Percentiles rank a stretch among this genome's conserved stretches.
Evolutionary conservation across 176 grass and related monocot genomes (phyloP).

Genomic region (Elymus sibiricus): DNA sequence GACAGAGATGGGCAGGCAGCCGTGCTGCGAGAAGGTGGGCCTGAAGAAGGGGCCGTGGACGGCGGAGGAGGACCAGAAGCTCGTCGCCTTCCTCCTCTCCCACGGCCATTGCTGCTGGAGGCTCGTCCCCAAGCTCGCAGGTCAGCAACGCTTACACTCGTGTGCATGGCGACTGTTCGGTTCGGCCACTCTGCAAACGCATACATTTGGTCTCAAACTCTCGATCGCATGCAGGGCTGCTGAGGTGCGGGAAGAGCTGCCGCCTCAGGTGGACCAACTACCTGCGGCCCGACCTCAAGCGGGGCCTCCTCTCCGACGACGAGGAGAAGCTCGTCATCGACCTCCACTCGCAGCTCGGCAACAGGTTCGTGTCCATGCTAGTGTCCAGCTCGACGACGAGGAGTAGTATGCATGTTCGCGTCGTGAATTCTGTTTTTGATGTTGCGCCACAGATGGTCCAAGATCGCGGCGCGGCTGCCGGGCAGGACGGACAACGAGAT

Average conservation of each 20-base stretch:
- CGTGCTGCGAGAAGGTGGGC: constrained; percentile 89
- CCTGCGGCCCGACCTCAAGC: constrained; percentile 88
- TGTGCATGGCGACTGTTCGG: no score
- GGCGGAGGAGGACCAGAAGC: constrained; percentile 82
- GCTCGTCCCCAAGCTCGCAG: constrained; percentile 85
- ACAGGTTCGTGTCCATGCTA: constrained; percentile 30
- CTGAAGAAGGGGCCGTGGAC: constrained; percentile 94
- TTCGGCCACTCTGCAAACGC: no score
- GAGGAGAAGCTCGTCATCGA: constrained; percentile 82
- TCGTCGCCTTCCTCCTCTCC: constrained; percentile 73
- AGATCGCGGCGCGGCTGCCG: constrained; percentile 78
- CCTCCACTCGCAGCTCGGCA: constrained; percentile 91
- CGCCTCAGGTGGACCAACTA: constrained; percentile 94
- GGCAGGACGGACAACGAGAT: constrained; percentile 99
- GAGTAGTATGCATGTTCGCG: not conserved
- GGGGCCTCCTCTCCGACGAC: constrained; percentile 57
- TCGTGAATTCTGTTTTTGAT: not conserved
- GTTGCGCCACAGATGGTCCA: constrained; percentile 63
- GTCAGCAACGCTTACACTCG: no score
- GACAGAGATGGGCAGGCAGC: constrained; percentile 77
- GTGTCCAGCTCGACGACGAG: no score
- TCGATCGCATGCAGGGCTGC: constrained; percentile 31
- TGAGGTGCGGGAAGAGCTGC: constrained; percentile 97
- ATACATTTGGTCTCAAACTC: no score
- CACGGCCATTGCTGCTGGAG: constrained; percentile 86